These are phyloP conservation scores for Botryotinia narcissicola DNA, from an alignment of 2,329 filamentous ascomycete species.

Conservation along the genomic window DNA sequence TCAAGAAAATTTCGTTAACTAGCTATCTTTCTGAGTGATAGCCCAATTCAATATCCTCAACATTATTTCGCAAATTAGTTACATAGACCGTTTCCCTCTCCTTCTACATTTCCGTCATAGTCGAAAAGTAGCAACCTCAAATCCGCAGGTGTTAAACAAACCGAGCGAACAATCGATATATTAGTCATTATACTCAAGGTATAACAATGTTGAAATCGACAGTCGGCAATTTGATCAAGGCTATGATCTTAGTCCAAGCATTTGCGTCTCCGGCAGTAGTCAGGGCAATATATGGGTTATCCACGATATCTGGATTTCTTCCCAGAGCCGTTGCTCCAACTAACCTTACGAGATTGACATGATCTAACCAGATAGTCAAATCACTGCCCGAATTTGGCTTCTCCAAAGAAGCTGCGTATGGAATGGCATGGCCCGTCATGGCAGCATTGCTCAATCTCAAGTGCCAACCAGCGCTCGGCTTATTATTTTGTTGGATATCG, in stretches of 20 bases:
- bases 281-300: not conserved
- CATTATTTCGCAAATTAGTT: not conserved
- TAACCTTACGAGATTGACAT: not conserved
- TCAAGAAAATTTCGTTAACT: not conserved
- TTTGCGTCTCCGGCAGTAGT: not conserved
- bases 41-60: not conserved
- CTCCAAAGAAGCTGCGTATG: not conserved
- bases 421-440: not conserved
- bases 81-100: not conserved
- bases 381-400: not conserved
- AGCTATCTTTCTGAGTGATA: not conserved
- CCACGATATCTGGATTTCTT: not conserved
- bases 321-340: not conserved
- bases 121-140: too few species aligned
- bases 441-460: not conserved
- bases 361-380: not conserved
- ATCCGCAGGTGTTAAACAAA: too few species aligned
- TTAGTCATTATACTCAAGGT: not conserved
- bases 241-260: not conserved
- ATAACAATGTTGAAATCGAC: not conserved
- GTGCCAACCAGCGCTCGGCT: not conserved
- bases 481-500: too few species aligned
- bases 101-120: not conserved
- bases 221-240: not conserved
- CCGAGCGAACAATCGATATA: not conserved